Evolutionary conservation across 2,329 filamentous ascomycete species (phyloP).

Genomic region (Rhexocercosporidium sp.): DNA sequence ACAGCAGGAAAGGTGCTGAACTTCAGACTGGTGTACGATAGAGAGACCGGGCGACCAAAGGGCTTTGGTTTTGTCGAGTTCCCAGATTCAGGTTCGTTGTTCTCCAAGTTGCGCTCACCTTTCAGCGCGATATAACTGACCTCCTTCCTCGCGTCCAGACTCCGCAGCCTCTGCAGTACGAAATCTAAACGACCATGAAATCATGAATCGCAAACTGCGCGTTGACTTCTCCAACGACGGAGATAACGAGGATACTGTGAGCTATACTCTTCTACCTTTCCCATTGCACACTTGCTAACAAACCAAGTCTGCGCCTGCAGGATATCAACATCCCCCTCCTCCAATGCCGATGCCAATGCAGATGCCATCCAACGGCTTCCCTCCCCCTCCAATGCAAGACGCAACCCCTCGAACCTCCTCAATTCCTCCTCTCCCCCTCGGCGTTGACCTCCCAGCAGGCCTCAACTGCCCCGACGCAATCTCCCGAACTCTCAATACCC

Average conservation of each 20-base stretch:
- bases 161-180: constrained; percentile 91
- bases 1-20: constrained; percentile 88
- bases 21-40: constrained; percentile 93
- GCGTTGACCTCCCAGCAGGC: constrained; percentile 81
- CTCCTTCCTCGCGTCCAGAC: constrained; percentile 49
- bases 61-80: constrained; percentile 98
- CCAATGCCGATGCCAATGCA: constrained; percentile 33
- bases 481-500: constrained; percentile 84
- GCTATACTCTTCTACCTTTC: not conserved
- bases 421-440: constrained; percentile 82
- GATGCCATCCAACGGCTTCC: constrained; percentile 29
- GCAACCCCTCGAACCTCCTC: constrained; percentile 50
- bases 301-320: constrained; percentile 39
- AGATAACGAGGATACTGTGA: constrained; percentile 60
- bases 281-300: constrained; percentile 18
- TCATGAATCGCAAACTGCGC: constrained; percentile 91
- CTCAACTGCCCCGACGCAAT: constrained; percentile 89
- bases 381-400: constrained; percentile 31
- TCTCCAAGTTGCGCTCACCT: constrained; percentile 1
- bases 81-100: constrained; percentile 75
- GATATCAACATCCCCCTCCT: constrained; percentile 40
- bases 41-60: constrained; percentile 91
- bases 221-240: constrained; percentile 96
- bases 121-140: constrained; percentile 16
- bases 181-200: constrained; percentile 93